Evolutionary conservation across 768 basidiomycete species (phyloP).

Genomic region (Cystobasidium tubakii): DNA sequence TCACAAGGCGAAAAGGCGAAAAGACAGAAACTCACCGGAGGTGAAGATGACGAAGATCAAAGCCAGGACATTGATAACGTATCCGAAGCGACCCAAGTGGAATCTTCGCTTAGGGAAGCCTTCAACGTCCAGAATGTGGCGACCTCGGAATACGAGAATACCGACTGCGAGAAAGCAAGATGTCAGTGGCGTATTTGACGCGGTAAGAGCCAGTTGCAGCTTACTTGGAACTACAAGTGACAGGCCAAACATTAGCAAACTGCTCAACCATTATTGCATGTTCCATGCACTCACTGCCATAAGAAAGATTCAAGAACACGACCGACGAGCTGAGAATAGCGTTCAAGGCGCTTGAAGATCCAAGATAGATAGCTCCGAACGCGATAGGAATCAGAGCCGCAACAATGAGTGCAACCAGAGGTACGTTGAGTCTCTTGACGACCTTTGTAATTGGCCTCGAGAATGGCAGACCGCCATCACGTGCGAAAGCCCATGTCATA

Average conservation of each 20-base stretch:
- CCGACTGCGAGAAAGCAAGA: background rate
- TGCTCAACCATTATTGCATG: too few species aligned
- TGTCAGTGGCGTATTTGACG: background rate
- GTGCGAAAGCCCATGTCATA: conserved; percentile 36
- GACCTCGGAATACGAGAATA: conserved; percentile 28
- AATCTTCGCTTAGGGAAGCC: conserved; percentile 42
- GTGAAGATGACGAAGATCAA: conserved; percentile 42
- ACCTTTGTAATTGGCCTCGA: conserved; percentile 36
- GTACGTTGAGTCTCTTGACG: conserved; percentile 31
- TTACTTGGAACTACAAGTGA: conserved; percentile 17
- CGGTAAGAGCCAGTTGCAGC: too few species aligned
- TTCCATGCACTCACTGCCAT: conserved; percentile 5
- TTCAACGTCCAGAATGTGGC: conserved; percentile 41
- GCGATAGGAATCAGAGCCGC: conserved; percentile 27
- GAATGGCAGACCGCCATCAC: conserved; percentile 23
- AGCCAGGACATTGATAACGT: conserved; percentile 39
- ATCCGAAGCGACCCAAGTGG: conserved; percentile 30
- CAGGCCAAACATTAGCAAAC: too few species aligned
- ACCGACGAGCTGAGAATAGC: conserved; percentile 45
- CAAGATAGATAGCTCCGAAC: conserved; percentile 43
- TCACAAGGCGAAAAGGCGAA: too few species aligned
- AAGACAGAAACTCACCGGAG: background rate
- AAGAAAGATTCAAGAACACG: conserved; percentile 41
- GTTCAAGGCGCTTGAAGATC: conserved; percentile 41
- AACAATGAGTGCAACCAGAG: conserved; percentile 38